Conservation (phyloP, 495 filamentous ascomycete genomes). For the Mytilinidion resinicola region DNA sequence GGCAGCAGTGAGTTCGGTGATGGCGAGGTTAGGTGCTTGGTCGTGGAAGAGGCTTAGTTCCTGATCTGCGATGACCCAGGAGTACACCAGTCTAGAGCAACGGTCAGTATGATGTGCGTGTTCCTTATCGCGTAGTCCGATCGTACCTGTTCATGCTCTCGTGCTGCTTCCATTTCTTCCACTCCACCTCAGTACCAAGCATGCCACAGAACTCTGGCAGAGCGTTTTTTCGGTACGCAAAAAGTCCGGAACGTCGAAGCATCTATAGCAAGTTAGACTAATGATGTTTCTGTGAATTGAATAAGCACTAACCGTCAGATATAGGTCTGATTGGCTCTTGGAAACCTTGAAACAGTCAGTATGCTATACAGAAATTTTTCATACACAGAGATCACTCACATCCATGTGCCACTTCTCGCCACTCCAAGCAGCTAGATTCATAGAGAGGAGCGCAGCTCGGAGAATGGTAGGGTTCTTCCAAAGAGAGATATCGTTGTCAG, state of each 20-base stretch:
- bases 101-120: not conserved
- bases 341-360: constrained; percentile 11
- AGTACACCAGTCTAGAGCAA: constrained; percentile 16
- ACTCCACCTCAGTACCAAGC: constrained; percentile 7
- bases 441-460: constrained; percentile 10
- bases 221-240: constrained; percentile 8
- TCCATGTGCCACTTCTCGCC: constrained; percentile 23
- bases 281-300: not conserved
- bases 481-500: constrained; percentile 11
- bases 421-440: constrained; percentile 20
- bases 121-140: not conserved
- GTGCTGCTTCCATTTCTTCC: constrained; percentile 15
- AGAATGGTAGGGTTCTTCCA: constrained; percentile 8
- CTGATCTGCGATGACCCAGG: constrained; percentile 16
- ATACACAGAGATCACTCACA: constrained; percentile 6
- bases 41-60: constrained; percentile 15
- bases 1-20: constrained; percentile 19
- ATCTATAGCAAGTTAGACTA: constrained; percentile 11
- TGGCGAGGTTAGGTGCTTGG: constrained; percentile 6
- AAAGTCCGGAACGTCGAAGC: constrained; percentile 18
- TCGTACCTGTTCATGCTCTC: constrained; percentile 20
- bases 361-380: not conserved
- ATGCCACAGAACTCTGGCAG: constrained; percentile 14
- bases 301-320: constrained; percentile 12
- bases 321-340: constrained; percentile 13